Base-by-base conservation (phyloP, 2,329 filamentous ascomycete genomes). In the Phialophora tarda region DNA sequence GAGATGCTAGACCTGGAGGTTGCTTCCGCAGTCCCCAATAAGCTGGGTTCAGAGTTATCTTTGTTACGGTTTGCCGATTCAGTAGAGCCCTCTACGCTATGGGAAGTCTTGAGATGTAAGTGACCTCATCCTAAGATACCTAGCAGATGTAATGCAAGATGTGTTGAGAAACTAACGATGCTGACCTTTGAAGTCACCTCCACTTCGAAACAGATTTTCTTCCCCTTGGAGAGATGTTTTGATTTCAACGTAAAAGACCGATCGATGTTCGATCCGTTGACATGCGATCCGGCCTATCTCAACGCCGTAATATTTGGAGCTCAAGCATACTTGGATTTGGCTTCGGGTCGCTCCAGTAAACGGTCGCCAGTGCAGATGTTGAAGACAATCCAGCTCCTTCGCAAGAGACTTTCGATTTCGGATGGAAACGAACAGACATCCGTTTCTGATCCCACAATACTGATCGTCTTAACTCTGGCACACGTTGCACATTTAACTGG, bases 221-320 rank as follows among this genome's bases (percentile, higher is more conserved):
- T 75, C 66, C 75, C 74, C 10, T 69, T 79, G 4, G 75, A 78
- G 62, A 62, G 69, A 21, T 77, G 73, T 59, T 72, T 79, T 17
- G 50, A 71, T 28, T 77, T 78, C 64, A 69, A 75, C 1, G 69
- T 64, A 7, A 62, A 71, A 7, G 32, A 72, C 6, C 63, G 69
- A 21, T 53, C 55, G 17, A 77, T 74, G 75, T 72, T 78, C 58
- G 75, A 74, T 8, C 74, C 73, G n/a, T 69, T 80, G 23, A 70
- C 73, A 12, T 50, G 68, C 32, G 78, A 80, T 64, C 65, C 75
- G 2, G 75, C 74, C 12, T 80, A 78, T 61, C 71, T 81, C 3
- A 77, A 81, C 66, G 71, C 76, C 47, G 73, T 75, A 47, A 72
- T 77, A 5, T 80, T 79, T 66, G 74, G 74, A 1, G 66, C 76